These are phyloP conservation scores for Linum tenue DNA, from an alignment of 345 rosid genomes.

Conservation along the genomic window DNA sequence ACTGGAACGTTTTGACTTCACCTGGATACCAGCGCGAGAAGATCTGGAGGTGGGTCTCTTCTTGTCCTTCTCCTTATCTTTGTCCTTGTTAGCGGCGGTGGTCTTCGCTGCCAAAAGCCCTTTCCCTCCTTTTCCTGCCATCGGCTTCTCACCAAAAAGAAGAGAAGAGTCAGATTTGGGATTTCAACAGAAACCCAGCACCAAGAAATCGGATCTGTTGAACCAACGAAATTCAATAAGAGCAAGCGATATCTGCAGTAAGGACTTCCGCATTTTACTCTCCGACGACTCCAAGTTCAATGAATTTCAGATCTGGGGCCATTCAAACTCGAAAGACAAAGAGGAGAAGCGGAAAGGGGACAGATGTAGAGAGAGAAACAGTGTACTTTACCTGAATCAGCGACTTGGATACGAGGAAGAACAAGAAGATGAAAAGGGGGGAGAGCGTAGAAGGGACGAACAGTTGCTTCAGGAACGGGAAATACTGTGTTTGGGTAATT, in stretches of 20 bases:
- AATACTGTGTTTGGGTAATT: no score
- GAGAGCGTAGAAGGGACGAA: background rate
- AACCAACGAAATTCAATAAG: no score
- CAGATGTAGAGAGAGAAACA: background rate
- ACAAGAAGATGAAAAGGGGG: background rate
- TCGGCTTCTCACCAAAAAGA: constrained; percentile 9
- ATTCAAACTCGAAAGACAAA: no score
- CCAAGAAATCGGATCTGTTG: background rate
- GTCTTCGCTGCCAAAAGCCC: constrained; percentile 76
- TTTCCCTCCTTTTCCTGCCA: constrained; percentile 96
- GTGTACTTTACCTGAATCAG: background rate
- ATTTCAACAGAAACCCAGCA: background rate
- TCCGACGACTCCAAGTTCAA: no score
- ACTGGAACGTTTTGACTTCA: constrained; percentile 3
- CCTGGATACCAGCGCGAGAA: constrained; percentile 94
- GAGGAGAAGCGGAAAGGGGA: no score
- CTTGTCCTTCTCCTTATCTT: constrained; percentile 73
- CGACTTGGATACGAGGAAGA: background rate
- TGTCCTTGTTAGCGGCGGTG: constrained; percentile 70
- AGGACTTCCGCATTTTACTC: no score
- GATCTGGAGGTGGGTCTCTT: constrained; percentile 77
- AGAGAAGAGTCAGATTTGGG: background rate
- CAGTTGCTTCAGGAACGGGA: background rate
- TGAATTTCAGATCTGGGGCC: background rate
- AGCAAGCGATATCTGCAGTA: no score